Conservation (phyloP, 164 flowering plant genomes). For the Macadamia tetraphylla region DNA sequence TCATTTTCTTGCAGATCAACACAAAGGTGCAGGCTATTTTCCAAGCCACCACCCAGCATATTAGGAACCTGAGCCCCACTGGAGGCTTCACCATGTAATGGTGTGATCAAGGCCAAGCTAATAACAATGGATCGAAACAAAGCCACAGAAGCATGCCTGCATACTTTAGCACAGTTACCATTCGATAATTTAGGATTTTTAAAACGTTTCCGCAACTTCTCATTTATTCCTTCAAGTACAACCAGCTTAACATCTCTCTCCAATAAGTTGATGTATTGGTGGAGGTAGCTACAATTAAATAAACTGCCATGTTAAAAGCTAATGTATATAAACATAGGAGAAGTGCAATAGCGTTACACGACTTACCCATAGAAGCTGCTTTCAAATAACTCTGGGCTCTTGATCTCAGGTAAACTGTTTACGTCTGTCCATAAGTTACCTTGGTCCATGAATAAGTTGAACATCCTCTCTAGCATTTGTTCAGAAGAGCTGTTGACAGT, state of each 20-base stretch:
- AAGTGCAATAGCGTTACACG: background rate
- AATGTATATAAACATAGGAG: background rate
- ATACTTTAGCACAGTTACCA: slow-evolving; percentile 69
- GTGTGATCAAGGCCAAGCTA: slow-evolving; percentile 75
- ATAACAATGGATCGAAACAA: slow-evolving; percentile 81
- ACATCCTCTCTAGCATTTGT: slow-evolving; percentile 69
- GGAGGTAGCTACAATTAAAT: slow-evolving; percentile 56
- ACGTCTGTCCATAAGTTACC: slow-evolving; percentile 79
- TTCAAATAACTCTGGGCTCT: slow-evolving; percentile 61
- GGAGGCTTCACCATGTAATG: slow-evolving; percentile 31
- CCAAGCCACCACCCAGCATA: slow-evolving; percentile 28
- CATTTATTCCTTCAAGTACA: slow-evolving; percentile 64
- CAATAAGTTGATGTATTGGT: slow-evolving; percentile 56
- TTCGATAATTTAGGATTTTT: slow-evolving; percentile 88
- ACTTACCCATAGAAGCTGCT: slow-evolving; percentile 63
- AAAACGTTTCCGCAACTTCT: slow-evolving; percentile 83
- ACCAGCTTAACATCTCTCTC: slow-evolving; percentile 48
- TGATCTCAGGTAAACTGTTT: slow-evolving; percentile 68
- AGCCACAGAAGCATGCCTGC: slow-evolving; percentile 84
- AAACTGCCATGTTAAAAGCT: slow-evolving; percentile 6
- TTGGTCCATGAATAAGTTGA: slow-evolving; percentile 81
- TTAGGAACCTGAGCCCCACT: slow-evolving; percentile 28
- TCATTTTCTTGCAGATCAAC: slow-evolving; percentile 66
- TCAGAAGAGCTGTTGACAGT: slow-evolving; percentile 32
- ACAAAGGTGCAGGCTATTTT: slow-evolving; percentile 50